These are phyloP conservation scores for Venturia nashicola DNA, from an alignment of 2,329 filamentous ascomycete genomes.

Conservation along the genomic window DNA sequence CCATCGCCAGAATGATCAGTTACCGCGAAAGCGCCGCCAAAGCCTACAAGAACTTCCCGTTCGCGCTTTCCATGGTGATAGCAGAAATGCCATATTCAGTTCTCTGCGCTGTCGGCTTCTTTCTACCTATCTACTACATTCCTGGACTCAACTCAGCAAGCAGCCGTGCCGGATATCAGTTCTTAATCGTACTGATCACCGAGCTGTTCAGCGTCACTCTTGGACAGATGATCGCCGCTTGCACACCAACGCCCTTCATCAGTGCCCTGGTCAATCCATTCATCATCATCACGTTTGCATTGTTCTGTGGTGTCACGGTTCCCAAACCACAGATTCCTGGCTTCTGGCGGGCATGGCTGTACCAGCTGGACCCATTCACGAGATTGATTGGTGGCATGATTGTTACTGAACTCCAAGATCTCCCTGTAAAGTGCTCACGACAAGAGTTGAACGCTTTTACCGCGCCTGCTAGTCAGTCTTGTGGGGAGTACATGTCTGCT, in stretches of 20 bases:
- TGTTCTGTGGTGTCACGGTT: constrained; percentile 83
- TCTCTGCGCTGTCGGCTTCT: constrained; percentile 70
- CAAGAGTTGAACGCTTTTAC: constrained; percentile 56
- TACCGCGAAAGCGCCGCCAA: constrained; percentile 79
- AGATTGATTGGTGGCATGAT: constrained; percentile 71
- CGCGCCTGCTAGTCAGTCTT: constrained; percentile 53
- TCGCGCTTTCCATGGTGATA: constrained; percentile 64
- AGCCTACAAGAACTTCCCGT: constrained; percentile 73
- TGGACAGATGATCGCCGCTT: constrained; percentile 57
- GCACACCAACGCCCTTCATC: constrained; percentile 70
- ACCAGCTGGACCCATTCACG: constrained; percentile 73
- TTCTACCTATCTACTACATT: constrained; percentile 74
- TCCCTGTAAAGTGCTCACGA: constrained; percentile 47
- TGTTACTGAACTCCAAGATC: constrained; percentile 60
- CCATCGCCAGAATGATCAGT: constrained; percentile 67
- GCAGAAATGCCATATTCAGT: constrained; percentile 78
- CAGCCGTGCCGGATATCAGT: constrained; percentile 69
- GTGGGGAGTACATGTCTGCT: constrained; percentile 60
- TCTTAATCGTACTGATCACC: constrained; percentile 72
- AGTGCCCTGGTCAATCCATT: constrained; percentile 71
- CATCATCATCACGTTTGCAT: constrained; percentile 66
- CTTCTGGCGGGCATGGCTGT: constrained; percentile 72
- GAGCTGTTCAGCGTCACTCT: constrained; percentile 76
- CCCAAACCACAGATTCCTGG: constrained; percentile 63
- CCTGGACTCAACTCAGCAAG: constrained; percentile 55